Percentiles rank a stretch among this genome's conserved stretches.
These are phyloP conservation scores for Trichoderma aggressivum DNA, from an alignment of 2,329 filamentous ascomycete genomes.

Conservation along the genomic window DNA sequence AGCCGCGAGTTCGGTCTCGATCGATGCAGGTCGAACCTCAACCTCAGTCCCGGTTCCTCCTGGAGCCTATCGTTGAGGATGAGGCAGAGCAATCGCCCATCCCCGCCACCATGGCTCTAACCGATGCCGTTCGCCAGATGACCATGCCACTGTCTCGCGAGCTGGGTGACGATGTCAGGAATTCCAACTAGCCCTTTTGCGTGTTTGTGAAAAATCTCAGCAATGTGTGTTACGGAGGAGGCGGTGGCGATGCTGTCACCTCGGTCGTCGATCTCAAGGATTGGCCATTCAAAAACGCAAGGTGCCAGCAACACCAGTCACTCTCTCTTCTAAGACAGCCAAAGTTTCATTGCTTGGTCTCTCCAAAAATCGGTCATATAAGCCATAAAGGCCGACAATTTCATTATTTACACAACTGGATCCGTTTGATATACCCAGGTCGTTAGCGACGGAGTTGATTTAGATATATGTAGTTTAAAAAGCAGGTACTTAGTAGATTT, in stretches of 20 bases:
- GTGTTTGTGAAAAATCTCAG: not conserved
- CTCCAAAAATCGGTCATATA: not conserved
- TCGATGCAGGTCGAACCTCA: not conserved
- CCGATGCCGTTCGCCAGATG: not conserved
- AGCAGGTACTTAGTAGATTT: not conserved
- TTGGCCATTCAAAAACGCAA: not conserved
- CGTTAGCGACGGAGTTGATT: not conserved
- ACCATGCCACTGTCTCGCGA: not conserved
- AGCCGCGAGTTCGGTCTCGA: not conserved
- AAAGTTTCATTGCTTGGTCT: not conserved
- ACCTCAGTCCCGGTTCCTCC: not conserved
- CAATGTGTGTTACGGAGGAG: not conserved
- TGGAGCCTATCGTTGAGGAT: not conserved
- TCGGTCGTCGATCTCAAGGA: too few species aligned
- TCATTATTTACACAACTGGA: not conserved
- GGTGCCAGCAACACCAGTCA: not conserved
- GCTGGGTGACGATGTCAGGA: not conserved
- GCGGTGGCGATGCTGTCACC: too few species aligned
- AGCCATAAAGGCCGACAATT: not conserved
- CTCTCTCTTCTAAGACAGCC: not conserved
- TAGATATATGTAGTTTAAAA: not conserved
- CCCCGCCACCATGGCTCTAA: not conserved
- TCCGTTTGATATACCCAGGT: not conserved
- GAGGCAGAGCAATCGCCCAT: not conserved
- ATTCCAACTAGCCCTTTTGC: not conserved